Percentiles rank a stretch among this genome's conserved stretches.
Conservation (phyloP, 768 basidiomycete species). For the Podaxis mareebaensis region DNA sequence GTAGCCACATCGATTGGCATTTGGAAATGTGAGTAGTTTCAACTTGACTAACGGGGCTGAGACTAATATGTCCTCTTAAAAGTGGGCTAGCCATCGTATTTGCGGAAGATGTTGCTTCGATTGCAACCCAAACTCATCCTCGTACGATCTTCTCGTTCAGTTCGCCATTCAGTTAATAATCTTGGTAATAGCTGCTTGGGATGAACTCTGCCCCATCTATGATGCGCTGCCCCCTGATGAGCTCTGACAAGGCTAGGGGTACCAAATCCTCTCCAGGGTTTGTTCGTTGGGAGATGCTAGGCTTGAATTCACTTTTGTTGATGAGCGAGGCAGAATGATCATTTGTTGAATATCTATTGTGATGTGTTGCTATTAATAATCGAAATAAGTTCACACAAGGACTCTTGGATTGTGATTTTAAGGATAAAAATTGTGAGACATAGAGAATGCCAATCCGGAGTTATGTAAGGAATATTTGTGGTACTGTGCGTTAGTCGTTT, state of each 20-base stretch:
- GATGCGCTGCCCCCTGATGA: constrained; percentile 15
- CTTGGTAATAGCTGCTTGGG: constrained; percentile 25
- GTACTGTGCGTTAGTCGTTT: background rate
- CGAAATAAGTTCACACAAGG: background rate
- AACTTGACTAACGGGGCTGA: background rate
- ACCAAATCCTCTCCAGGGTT: background rate
- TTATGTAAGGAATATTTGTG: background rate
- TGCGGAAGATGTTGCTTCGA: constrained; percentile 27
- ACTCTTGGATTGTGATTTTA: background rate
- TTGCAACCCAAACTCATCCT: constrained; percentile 1
- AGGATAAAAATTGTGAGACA: background rate
- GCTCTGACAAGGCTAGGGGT: background rate
- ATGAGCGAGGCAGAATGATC: background rate
- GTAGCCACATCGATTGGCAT: constrained; percentile 35
- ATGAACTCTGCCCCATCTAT: constrained; percentile 27
- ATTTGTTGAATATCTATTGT: background rate
- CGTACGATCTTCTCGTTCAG: background rate
- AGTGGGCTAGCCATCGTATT: constrained; percentile 38
- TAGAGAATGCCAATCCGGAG: background rate
- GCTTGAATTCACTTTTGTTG: background rate
- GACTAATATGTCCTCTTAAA: background rate
- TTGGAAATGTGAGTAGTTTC: constrained; percentile 25
- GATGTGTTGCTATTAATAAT: background rate
- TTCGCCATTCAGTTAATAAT: background rate
- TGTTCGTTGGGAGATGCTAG: background rate